phyloP scores from a whole-genome alignment of 148 eudicot genomes.

The Polygonum aviculare region DNA sequence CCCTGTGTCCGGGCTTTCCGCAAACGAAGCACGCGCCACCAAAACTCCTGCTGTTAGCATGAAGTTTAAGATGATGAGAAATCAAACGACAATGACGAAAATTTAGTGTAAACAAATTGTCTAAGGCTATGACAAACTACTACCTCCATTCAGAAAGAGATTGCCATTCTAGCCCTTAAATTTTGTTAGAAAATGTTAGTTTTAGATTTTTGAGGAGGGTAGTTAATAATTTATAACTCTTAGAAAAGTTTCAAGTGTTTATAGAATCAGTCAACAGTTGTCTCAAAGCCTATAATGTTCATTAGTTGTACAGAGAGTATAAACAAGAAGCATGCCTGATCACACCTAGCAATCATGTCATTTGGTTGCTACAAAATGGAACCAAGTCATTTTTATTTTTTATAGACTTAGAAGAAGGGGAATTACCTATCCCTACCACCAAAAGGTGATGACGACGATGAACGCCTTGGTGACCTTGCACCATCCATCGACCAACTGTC shows the following conservation, averaged over 20 bases:
- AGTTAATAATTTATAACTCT: too few relatives aligned
- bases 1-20: constrained; percentile 82
- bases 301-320: too few relatives aligned
- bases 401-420: background rate
- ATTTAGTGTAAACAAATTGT: too few relatives aligned
- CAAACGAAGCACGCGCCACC: constrained; percentile 97
- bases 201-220: too few relatives aligned
- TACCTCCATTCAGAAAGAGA: too few relatives aligned
- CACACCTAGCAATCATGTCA: background rate
- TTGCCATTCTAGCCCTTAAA: too few relatives aligned
- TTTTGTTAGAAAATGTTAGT: too few relatives aligned
- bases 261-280: too few relatives aligned
- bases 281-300: too few relatives aligned
- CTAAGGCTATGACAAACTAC: too few relatives aligned
- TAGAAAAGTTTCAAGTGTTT: too few relatives aligned
- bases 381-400: background rate
- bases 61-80: background rate
- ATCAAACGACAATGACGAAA: too few relatives aligned
- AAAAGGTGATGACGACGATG: constrained; percentile 53
- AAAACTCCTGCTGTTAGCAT: constrained; percentile 37
- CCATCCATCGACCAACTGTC: constrained; percentile 70
- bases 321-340: background rate
- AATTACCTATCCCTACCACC: constrained; percentile 74
- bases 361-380: background rate
- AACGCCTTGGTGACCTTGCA: constrained; percentile 41